Percentiles rank a stretch among this genome's conserved stretches.
These are phyloP conservation scores for Tylopilus vinaceipallidus DNA, from an alignment of 768 basidiomycete species.

Conservation along the genomic window DNA sequence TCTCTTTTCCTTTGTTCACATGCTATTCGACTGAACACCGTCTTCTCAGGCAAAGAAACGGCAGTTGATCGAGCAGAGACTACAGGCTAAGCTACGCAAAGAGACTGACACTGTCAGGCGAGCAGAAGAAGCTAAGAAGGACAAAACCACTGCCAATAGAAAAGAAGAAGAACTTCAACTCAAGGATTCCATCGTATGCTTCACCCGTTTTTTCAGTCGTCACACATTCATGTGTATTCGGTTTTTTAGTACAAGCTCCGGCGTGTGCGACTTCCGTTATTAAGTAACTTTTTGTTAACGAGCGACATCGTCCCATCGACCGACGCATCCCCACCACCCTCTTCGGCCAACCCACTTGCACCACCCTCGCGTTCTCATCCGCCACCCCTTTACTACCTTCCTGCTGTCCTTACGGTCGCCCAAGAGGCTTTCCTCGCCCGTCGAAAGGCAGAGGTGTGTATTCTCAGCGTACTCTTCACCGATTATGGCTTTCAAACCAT, in stretches of 20 bases:
- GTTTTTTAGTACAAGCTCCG: constrained; percentile 72
- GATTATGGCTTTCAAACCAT: neutral
- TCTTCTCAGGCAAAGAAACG: constrained; percentile 73
- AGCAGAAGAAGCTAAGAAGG: constrained; percentile 84
- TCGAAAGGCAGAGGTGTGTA: constrained; percentile 61
- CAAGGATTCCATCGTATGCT: constrained; percentile 75
- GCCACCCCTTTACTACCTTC: constrained; percentile 76
- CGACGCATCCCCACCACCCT: constrained; percentile 29
- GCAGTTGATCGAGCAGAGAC: constrained; percentile 77
- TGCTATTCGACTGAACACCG: constrained; percentile 6
- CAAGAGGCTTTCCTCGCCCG: constrained; percentile 67
- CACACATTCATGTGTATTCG: too few species aligned
- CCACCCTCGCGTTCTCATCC: constrained; percentile 64
- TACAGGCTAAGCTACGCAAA: constrained; percentile 81
- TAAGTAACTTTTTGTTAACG: constrained; percentile 74
- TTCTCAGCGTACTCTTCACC: neutral
- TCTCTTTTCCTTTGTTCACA: constrained; percentile 5
- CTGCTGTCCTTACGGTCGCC: constrained; percentile 60
- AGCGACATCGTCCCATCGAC: constrained; percentile 59
- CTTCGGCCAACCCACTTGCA: constrained; percentile 38
- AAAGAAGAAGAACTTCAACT: constrained; percentile 82
- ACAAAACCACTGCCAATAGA: constrained; percentile 70
- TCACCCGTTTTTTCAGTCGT: neutral
- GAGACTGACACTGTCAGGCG: constrained; percentile 85
- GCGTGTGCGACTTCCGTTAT: constrained; percentile 63